Base-by-base conservation (phyloP, 768 basidiomycete species). In the Clitopilus hobsonii region DNA sequence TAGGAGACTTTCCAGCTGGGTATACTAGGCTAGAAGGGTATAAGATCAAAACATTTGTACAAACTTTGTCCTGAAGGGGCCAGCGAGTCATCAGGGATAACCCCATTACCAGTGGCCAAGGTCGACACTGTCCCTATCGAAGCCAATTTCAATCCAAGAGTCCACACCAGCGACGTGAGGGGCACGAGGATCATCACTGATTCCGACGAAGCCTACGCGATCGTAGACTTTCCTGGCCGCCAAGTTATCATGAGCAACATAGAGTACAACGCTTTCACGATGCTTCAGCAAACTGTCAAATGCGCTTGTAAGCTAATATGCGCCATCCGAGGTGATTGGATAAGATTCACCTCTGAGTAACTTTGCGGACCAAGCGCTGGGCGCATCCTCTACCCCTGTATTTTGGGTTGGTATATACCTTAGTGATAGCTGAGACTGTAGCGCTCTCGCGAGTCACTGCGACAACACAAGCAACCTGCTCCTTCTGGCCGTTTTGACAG, bases 71-170 rank as follows among this genome's bases (percentile, higher is more conserved):
- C n/a, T 32, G 8, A 16, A 32, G 30, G 16, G 7, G 30, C 30
- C 7, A 32, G 8, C 7, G 30, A 32, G 30, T 16, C 16, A 7
- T 32, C 7, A 32, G 30, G 30, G 16, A 7, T 7, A 7, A 7
- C 8, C 7, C 13, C 47, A 51, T 74, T 70, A 90, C 88, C 89
- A 91, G 61, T 87, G 84, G 1, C 89, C 89, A 16, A 86, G 72
- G 1, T 70, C 58, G 23, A 84, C 78, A 20, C 54, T 51, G 14
- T 57, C 53, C 23, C 66, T 71, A 58, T 82, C 76, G 53, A 88
- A 89, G 6, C 88, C 88, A 49, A 85, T 69, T 54, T 89, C 88
- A 5, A 83, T 58, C 85, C 85, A 89, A 13, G 54, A 59, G 36
- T 74, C 71, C 25, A 72, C 67, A 8, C 75, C 77, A n/a, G 77